Evolutionary conservation across 1,139 yeast species (phyloP), one percentile per base, ranked within the genome.

Genomic region (Zygosaccharomyces sapae): DNA sequence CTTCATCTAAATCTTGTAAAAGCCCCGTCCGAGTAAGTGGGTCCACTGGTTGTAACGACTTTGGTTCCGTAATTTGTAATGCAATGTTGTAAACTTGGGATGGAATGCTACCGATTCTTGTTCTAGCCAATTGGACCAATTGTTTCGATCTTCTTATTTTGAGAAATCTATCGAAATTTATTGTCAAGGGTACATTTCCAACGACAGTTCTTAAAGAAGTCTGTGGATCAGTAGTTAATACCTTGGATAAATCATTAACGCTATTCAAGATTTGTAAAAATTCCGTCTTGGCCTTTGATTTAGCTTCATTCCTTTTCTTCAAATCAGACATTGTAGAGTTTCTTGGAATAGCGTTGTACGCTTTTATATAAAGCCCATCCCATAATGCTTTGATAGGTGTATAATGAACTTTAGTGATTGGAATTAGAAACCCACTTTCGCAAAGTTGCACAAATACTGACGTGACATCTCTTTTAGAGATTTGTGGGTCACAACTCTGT

Each of bases 41-140:
- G 46, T 68, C 62, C 5, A 61, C 50, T 6, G 72, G 66, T 20
- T 64, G 65, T 8, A 83, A 79, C 5, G 83, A 72, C 41, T 71
- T 68, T 48, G 72, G 73, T 63, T 89, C 96, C 29, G 86, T 71
- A 35, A 76, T 62, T 38, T 69, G 61, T 52, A 92, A 73, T 5
- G 83, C 80, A 6, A 75, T 68, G 45, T 75, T 73, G 62, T 85
- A 92, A 5, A 94, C 75, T 44, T 73, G 70, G 0, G 95, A 76
- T 0, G 94, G 74, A 2, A 84, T 67, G 9, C 74, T 67, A 5
- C 98, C 98, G 40, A 89, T 69, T 50, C 90, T 75, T 42, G 84
- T 81, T 35, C 74, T 74, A 16, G 84, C 86, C 44, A 86, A 73
- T 36, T 77, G 77, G 1, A 74, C 78, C 25, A 92, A 72, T 52